phyloP scores from a whole-genome alignment of 192 early-diverging fungal species.

The Backusella luteola region DNA sequence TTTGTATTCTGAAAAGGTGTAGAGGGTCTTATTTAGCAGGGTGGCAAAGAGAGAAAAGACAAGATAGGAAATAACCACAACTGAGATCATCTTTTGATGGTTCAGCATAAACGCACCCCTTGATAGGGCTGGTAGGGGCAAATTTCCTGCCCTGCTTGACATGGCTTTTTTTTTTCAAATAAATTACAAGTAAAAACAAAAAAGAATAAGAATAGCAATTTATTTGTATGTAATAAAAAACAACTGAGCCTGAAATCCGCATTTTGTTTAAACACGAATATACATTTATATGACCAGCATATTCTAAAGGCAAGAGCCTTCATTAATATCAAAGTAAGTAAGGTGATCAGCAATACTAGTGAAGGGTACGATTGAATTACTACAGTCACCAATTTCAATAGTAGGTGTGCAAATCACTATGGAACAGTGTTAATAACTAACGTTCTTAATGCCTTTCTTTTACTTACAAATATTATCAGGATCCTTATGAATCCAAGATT shows the following conservation, averaged over 20 bases:
- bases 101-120: constrained; percentile 24
- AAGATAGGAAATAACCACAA: constrained; percentile 38
- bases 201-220: neutral
- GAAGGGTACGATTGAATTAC: constrained; percentile 22
- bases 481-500: constrained; percentile 26
- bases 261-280: neutral
- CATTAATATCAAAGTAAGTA: constrained; percentile 7
- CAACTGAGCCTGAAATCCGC: neutral
- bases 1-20: constrained; percentile 38
- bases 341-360: constrained; percentile 22
- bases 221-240: neutral
- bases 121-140: constrained; percentile 2
- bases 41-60: constrained; percentile 51
- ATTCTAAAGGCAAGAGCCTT: constrained; percentile 3
- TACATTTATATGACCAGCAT: neutral
- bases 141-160: neutral
- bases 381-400: constrained; percentile 18
- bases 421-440: neutral
- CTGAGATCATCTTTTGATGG: neutral
- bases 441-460: neutral
- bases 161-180: neutral
- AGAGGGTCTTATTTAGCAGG: constrained; percentile 53
- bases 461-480: constrained; percentile 12
- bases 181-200: neutral
- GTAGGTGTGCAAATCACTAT: constrained; percentile 16